phyloP scores from a whole-genome alignment of 2,329 filamentous ascomycete species.

The Xylariomycetidae sp. region DNA sequence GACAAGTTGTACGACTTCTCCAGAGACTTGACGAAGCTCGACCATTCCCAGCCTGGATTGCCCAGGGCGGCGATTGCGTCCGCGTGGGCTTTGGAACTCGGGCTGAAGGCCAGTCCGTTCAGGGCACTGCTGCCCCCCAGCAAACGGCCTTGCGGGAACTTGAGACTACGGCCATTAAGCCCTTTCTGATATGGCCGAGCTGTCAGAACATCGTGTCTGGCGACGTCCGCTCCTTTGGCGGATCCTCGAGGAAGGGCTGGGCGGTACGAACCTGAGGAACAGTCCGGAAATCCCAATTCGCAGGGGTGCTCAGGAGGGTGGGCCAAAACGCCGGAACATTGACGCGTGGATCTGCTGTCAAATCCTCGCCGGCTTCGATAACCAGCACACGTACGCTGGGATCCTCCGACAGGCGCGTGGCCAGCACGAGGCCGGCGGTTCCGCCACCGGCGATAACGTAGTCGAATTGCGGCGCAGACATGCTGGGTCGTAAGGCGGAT shows the following conservation, averaged over 20 bases:
- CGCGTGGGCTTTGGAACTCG: conserved; percentile 5
- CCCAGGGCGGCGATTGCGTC: conserved; percentile 11
- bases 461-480: too few species aligned
- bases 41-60: conserved; percentile 14
- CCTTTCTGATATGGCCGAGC: too few species aligned
- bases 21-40: conserved; percentile 9
- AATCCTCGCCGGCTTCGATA: conserved; percentile 11
- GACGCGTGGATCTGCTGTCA: conserved; percentile 4
- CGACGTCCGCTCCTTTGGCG: too few species aligned
- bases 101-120: conserved; percentile 8
- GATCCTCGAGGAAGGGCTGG: not conserved
- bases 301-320: conserved; percentile 2
- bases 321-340: conserved; percentile 6
- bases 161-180: conserved; percentile 6
- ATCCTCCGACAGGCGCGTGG: conserved; percentile 9
- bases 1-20: conserved; percentile 2
- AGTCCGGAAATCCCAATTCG: conserved; percentile 10
- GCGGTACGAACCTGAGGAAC: conserved; percentile 8
- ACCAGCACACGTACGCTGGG: conserved; percentile 3
- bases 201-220: too few species aligned
- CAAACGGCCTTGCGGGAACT: conserved; percentile 6
- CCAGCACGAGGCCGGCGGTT: conserved; percentile 8
- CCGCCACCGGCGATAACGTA: conserved; percentile 13
- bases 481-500: too few species aligned
- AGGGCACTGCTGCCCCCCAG: conserved; percentile 13